A percentile compares a stretch with the other conserved stretches of the same genome.
Conservation (phyloP, 2,329 filamentous ascomycete genomes). For the Hypoxylon sp. region DNA sequence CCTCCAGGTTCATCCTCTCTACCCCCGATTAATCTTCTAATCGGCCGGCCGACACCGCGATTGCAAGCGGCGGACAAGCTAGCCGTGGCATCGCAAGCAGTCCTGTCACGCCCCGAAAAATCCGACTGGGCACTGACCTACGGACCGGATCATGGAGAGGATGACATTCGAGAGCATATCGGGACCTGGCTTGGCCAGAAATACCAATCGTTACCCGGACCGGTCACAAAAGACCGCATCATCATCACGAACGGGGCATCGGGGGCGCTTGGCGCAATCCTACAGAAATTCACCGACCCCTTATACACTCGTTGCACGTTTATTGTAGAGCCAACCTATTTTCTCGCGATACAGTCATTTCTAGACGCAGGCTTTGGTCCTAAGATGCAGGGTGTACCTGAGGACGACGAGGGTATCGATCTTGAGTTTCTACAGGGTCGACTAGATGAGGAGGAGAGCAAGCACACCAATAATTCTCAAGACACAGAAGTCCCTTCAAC, state of each 20-base stretch:
- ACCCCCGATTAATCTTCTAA: conserved; percentile 25
- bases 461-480: neutral
- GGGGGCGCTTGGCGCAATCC: conserved; percentile 69
- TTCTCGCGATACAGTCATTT: conserved; percentile 71
- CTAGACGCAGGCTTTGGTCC: conserved; percentile 69
- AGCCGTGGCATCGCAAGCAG: conserved; percentile 15
- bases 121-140: conserved; percentile 60
- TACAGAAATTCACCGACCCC: conserved; percentile 72
- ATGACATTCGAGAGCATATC: conserved; percentile 61
- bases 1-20: neutral
- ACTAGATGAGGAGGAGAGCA: conserved; percentile 25
- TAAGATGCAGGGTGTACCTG: conserved; percentile 66
- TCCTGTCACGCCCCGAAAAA: conserved; percentile 16
- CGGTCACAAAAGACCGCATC: conserved; percentile 61
- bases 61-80: conserved; percentile 24
- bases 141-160: conserved; percentile 68
- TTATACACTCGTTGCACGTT: conserved; percentile 69
- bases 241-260: conserved; percentile 72
- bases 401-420: conserved; percentile 68
- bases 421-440: conserved; percentile 46
- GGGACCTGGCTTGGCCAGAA: conserved; percentile 68
- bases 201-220: conserved; percentile 53
- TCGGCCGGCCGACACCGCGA: conserved; percentile 21
- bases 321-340: conserved; percentile 73
- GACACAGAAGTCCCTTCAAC: neutral